phyloP scores from a whole-genome alignment of 2,329 filamentous ascomycete species.

The Huntiella decipiens region DNA sequence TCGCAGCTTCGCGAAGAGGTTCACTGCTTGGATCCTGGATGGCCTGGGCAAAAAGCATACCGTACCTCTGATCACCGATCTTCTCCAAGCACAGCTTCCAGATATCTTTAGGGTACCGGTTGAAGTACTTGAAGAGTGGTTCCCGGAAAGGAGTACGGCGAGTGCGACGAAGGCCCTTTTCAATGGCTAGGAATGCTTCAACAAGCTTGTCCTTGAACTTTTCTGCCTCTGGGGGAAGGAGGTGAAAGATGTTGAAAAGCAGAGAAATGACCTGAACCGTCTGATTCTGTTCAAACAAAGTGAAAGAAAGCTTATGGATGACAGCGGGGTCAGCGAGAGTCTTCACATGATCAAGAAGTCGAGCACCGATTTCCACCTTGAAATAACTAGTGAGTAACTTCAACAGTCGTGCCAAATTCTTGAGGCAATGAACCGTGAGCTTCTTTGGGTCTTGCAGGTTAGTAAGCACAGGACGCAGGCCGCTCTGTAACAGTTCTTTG shows the following conservation, averaged over 20 bases:
- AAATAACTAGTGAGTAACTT: slow-evolving; percentile 95
- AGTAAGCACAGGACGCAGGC: slow-evolving; percentile 83
- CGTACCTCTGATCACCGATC: slow-evolving; percentile 70
- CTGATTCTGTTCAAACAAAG: slow-evolving; percentile 76
- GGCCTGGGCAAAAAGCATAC: slow-evolving; percentile 78
- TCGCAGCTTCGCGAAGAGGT: slow-evolving; percentile 54
- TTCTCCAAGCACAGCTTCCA: slow-evolving; percentile 64
- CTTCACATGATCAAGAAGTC: slow-evolving; percentile 86
- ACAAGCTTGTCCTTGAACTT: slow-evolving; percentile 82
- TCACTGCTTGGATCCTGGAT: slow-evolving; percentile 57
- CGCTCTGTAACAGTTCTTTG: slow-evolving; percentile 86
- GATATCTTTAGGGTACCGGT: slow-evolving; percentile 76
- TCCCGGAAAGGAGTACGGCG: slow-evolving; percentile 80
- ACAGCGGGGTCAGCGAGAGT: slow-evolving; percentile 63
- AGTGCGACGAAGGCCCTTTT: slow-evolving; percentile 68
- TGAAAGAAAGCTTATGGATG: slow-evolving; percentile 83
- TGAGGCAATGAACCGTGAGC: slow-evolving; percentile 70
- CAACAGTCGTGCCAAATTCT: slow-evolving; percentile 74
- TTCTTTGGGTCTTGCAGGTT: slow-evolving; percentile 89
- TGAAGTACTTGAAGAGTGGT: slow-evolving; percentile 82
- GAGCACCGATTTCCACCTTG: slow-evolving; percentile 89
- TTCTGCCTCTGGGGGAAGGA: slow-evolving; percentile 78
- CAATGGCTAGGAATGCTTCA: slow-evolving; percentile 74
- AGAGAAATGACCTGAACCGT: slow-evolving; percentile 90
- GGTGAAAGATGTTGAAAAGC: slow-evolving; percentile 90